These are phyloP conservation scores for Filobasidium floriforme DNA, from an alignment of 768 basidiomycete genomes.

Conservation along the genomic window DNA sequence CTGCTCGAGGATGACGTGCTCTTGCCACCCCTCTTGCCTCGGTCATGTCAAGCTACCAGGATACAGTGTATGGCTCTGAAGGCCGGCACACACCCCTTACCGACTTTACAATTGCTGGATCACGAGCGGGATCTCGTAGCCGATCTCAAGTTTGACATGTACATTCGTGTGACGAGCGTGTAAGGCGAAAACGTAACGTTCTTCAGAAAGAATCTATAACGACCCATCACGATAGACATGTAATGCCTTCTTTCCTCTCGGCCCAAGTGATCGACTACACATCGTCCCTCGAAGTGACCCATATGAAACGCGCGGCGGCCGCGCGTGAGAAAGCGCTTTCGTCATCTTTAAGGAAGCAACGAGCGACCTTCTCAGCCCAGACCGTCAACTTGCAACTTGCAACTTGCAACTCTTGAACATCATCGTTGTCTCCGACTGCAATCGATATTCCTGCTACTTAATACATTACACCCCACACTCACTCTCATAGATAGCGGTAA, in stretches of 20 bases:
- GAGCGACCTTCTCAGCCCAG: no score
- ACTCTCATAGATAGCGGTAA: not conserved
- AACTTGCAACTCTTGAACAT: no score
- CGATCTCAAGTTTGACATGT: conserved; percentile 16
- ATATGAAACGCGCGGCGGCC: not conserved
- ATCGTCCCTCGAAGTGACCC: no score
- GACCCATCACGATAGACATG: not conserved
- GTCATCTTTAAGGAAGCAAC: not conserved
- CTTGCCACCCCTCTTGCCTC: conserved; percentile 16
- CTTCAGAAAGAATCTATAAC: not conserved
- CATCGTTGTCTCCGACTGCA: no score
- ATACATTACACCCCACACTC: not conserved
- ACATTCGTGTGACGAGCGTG: not conserved
- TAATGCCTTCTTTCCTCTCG: no score
- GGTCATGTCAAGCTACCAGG: conserved; percentile 16
- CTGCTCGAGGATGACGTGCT: conserved; percentile 16
- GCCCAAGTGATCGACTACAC: no score
- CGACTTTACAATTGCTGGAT: conserved; percentile 7
- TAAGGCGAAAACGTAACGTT: not conserved
- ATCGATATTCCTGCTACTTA: not conserved
- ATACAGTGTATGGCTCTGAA: conserved; percentile 13
- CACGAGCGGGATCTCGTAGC: conserved; percentile 13
- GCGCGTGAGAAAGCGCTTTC: conserved; percentile 4
- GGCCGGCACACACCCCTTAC: conserved; percentile 7
- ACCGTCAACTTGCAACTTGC: no score